These are phyloP conservation scores for Eimeria necatrix DNA, from an alignment of 169 alveolate genomes.

Conservation along the genomic window DNA sequence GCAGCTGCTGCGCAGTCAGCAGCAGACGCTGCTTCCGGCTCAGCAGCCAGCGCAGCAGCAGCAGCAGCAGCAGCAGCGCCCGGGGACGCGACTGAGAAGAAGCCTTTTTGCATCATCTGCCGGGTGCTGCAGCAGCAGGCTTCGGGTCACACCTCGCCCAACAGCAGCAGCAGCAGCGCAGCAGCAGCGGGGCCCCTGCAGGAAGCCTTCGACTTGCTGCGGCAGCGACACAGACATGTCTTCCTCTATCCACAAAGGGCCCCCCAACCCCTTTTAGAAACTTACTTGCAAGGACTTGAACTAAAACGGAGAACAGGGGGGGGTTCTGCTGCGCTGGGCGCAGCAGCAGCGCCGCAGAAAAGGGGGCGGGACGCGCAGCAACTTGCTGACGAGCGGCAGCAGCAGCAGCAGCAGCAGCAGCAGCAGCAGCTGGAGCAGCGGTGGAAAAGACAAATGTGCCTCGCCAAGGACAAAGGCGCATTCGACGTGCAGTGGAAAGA, in stretches of 20 bases:
- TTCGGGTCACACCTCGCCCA: conserved; percentile 7
- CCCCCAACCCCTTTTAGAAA: conserved; percentile 19
- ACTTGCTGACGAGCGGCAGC: conserved; percentile 3
- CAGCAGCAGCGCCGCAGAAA: neutral
- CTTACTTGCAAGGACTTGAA: neutral
- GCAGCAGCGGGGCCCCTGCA: conserved; percentile 17
- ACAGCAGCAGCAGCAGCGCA: conserved; percentile 34
- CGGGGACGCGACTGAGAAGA: neutral
- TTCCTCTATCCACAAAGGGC: neutral
- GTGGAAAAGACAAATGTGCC: conserved; percentile 17
- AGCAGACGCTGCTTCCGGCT: neutral
- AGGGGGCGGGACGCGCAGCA: conserved; percentile 11
- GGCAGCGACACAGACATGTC: conserved; percentile 66
- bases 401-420: conserved; percentile 40
- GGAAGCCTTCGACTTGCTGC: conserved; percentile 36
- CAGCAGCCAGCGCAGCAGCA: conserved; percentile 36
- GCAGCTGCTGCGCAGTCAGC: neutral
- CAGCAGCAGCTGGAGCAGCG: conserved; percentile 1
- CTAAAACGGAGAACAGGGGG: neutral
- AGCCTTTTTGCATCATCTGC: neutral
- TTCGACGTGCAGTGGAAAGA: conserved; percentile 39
- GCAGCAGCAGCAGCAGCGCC: neutral
- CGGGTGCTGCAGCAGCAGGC: conserved; percentile 65
- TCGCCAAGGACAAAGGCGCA: neutral
- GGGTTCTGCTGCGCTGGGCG: neutral